A percentile compares a stretch with the other conserved stretches of the same genome.
phyloP scores from a whole-genome alignment of 1,284 basidiomycete species.

The Xerocomus minutiporus region DNA sequence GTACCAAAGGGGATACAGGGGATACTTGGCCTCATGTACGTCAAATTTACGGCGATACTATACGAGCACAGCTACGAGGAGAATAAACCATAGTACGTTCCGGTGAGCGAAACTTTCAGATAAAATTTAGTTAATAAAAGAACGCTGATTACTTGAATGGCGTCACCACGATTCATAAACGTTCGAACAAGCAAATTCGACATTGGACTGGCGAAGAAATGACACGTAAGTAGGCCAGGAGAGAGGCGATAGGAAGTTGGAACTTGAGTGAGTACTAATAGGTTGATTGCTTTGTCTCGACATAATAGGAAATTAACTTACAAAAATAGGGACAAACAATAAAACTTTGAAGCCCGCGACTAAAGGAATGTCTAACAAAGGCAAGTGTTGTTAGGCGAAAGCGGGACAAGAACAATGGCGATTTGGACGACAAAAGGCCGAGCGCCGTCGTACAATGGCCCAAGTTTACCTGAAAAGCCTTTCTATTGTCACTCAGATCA shows the following conservation, averaged over 20 bases:
- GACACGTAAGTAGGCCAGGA: not conserved
- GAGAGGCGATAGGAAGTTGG: not conserved
- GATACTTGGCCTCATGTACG: no score
- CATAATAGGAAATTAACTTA: not conserved
- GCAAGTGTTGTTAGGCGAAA: constrained; percentile 25
- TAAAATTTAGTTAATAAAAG: no score
- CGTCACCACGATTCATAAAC: no score
- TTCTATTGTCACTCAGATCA: constrained; percentile 18
- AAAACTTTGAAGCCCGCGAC: constrained; percentile 18
- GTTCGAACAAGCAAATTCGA: no score
- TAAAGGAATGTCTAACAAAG: constrained; percentile 16
- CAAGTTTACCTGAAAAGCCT: not conserved
- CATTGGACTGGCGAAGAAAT: not conserved
- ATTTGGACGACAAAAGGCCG: constrained; percentile 25
- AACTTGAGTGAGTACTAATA: not conserved
- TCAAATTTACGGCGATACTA: no score
- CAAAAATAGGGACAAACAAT: constrained; percentile 18
- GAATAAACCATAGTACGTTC: no score
- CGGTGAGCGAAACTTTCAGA: no score
- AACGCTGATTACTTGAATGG: no score
- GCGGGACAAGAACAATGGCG: constrained; percentile 26
- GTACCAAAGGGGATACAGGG: no score
- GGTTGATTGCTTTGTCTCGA: not conserved
- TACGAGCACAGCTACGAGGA: no score
- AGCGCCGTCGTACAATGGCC: constrained; percentile 1